Conservation (phyloP, 2,329 filamentous ascomycete genomes). For the Coccinonectria pachysandricola region DNA sequence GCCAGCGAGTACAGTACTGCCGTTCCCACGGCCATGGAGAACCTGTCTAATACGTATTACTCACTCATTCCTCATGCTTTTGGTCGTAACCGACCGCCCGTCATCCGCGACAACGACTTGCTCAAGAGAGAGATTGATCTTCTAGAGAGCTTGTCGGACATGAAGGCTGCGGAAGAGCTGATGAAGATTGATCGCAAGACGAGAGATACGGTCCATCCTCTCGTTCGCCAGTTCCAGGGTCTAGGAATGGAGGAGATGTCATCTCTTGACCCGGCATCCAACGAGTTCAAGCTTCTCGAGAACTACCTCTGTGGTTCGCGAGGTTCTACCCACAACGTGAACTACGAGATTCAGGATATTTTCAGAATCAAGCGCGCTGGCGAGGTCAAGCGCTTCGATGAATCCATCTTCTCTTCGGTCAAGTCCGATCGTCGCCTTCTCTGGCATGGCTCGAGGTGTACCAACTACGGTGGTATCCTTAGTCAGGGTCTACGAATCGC, state of each 20-base stretch:
- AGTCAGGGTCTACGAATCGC: slow-evolving; percentile 84
- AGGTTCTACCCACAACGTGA: slow-evolving; percentile 53
- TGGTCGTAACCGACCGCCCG: slow-evolving; percentile 60
- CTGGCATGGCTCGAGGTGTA: slow-evolving; percentile 78
- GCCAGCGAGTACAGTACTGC: slow-evolving; percentile 29
- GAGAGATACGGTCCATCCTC: slow-evolving; percentile 44
- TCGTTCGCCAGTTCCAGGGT: slow-evolving; percentile 64
- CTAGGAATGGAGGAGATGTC: slow-evolving; percentile 71
- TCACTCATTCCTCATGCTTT: slow-evolving; percentile 74
- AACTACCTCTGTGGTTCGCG: slow-evolving; percentile 58
- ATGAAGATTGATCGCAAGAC: slow-evolving; percentile 53
- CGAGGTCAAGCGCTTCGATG: slow-evolving; percentile 58
- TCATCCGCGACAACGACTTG: slow-evolving; percentile 45
- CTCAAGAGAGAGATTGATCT: slow-evolving; percentile 72
- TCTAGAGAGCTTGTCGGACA: slow-evolving; percentile 70
- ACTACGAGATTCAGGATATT: slow-evolving; percentile 59
- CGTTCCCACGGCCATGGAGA: slow-evolving; percentile 37
- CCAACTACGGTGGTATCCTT: slow-evolving; percentile 81
- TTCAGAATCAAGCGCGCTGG: slow-evolving; percentile 73
- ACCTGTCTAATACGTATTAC: slow-evolving; percentile 69
- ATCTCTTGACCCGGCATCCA: slow-evolving; percentile 44
- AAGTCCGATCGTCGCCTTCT: slow-evolving; percentile 63
- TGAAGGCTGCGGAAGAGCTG: slow-evolving; percentile 72
- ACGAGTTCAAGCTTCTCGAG: slow-evolving; percentile 55
- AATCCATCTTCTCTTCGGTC: slow-evolving; percentile 40